Conservation (phyloP, 805 yeast genomes). For the Brettanomyces sp. region DNA sequence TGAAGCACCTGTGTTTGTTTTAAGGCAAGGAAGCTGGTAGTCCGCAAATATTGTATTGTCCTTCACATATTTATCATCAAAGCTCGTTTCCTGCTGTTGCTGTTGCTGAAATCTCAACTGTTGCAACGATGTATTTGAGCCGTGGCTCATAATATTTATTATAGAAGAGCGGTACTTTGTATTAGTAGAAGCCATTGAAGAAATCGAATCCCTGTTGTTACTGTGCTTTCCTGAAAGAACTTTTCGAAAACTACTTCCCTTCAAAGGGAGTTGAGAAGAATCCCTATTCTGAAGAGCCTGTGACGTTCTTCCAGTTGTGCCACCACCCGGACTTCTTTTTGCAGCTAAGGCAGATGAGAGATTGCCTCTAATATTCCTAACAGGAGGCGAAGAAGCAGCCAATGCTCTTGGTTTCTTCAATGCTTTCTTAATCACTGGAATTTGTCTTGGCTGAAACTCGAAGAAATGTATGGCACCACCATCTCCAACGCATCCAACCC, state of each 20-base stretch:
- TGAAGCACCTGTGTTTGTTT: neutral
- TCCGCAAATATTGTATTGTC: neutral
- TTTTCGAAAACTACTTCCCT: conserved; percentile 6
- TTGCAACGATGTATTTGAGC: conserved; percentile 1
- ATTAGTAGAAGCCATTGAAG: conserved; percentile 21
- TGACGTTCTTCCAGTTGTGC: neutral
- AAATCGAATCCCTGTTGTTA: conserved; percentile 18
- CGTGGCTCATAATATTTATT: conserved; percentile 8
- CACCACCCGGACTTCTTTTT: conserved; percentile 3
- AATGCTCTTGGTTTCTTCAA: conserved; percentile 5
- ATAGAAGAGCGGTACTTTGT: conserved; percentile 7
- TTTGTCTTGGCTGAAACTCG: conserved; percentile 42
- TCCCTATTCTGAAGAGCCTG: neutral
- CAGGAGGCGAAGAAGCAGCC: conserved; percentile 9
- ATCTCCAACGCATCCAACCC: conserved; percentile 47
- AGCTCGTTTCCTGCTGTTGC: neutral
- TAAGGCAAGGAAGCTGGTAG: neutral
- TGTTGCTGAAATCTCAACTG: neutral
- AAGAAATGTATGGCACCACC: conserved; percentile 44
- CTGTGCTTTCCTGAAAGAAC: conserved; percentile 7
- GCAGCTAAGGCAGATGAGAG: neutral
- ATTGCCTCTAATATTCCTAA: conserved; percentile 1
- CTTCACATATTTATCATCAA: neutral
- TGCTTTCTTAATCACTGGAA: conserved; percentile 26
- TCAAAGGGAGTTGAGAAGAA: neutral